phyloP scores from a whole-genome alignment of 2,329 filamentous ascomycete genomes.

The Fusarium siculi region DNA sequence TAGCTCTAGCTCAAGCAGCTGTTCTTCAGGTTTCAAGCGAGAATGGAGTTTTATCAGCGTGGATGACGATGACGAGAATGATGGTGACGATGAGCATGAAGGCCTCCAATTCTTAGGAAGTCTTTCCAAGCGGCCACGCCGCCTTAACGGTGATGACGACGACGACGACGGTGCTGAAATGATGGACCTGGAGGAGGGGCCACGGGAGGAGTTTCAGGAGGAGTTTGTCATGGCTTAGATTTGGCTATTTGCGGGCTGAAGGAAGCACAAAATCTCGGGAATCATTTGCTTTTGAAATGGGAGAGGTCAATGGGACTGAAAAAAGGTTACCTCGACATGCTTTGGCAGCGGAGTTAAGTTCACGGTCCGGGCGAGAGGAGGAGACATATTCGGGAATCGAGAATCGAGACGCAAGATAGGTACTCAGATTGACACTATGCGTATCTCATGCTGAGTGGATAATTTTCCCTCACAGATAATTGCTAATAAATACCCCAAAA shows the following conservation, averaged over 20 bases:
- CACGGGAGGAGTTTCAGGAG: not conserved
- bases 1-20: not conserved
- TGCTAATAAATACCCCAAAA: not conserved
- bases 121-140: not conserved
- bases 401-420: not conserved
- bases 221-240: not conserved
- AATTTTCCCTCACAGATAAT: not conserved
- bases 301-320: not conserved
- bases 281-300: slow-evolving; percentile 3
- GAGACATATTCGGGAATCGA: not conserved
- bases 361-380: not conserved
- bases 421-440: slow-evolving; percentile 6
- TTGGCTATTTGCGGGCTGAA: not conserved
- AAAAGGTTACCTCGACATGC: not conserved
- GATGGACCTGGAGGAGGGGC: not conserved
- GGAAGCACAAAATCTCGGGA: not conserved
- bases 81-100: not conserved
- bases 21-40: slow-evolving; percentile 1
- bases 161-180: not conserved
- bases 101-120: not conserved
- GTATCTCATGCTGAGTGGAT: not conserved
- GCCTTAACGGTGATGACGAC: not conserved
- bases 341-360: not conserved
- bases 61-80: not conserved
- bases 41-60: not conserved